Base-by-base conservation (phyloP, 805 yeast genomes). In the Candida qinlingensis region DNA sequence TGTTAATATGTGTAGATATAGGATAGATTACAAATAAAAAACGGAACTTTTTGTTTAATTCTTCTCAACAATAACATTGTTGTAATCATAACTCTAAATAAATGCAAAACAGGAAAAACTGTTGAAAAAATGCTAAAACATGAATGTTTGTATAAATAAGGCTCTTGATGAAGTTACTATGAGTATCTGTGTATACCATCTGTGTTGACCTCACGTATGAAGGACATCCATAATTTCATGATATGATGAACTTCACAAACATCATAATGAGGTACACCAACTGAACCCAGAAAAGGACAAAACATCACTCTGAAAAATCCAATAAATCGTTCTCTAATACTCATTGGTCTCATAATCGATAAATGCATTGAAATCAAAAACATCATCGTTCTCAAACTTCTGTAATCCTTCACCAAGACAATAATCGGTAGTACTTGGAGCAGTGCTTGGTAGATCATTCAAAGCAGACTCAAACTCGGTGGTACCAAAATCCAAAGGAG, bases 291-390 rank as follows among this genome's bases (percentile, higher is more conserved):
- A 19, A 19, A 19, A 19, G 19, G 19, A 19, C 19, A 19, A 19
- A 19, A 19, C 19, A 19, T 19, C 19, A 19, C 19, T 19, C 45
- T 26, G 39, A 26, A 34, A 13, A 42, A 26, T 35, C 36, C 31
- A 39, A n/a, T 30, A 38, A 5, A 35, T 27, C 11, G 28, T 7
- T 19, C 12, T 39, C 13, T 37, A 44, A 30, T 13, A 42, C 19
- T 47, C 47, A 31, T 45, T 40, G 19, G 42, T 29, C 13, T 55
- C 49, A 35, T 51, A 53, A 40, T 53, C 58, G 6, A 54, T 51
- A 43, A 61, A 61, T 3, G 61, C 62, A 27, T 48, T 48, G 41
- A 59, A 53, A 41, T 60, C 64, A 42, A 60, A 58, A 46, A 50
- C 48, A 39, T 58, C 60, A 13, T 50, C 54, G 38, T 39, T 37